Conservation (phyloP, 2,329 filamentous ascomycete species). For the Annulohypoxylon truncatum region DNA sequence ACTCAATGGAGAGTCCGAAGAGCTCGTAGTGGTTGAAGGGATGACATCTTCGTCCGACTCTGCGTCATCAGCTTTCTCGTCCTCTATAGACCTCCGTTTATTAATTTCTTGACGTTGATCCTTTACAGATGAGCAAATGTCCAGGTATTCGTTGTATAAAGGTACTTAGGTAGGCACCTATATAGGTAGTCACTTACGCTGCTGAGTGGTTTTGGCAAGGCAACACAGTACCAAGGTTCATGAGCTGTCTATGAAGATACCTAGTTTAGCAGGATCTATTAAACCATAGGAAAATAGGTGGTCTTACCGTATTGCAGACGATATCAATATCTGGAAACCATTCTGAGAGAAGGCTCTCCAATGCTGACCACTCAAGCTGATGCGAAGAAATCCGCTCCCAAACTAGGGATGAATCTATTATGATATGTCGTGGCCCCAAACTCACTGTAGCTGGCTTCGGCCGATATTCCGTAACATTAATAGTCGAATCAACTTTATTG, state of each 20-base stretch:
- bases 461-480: not conserved
- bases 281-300: not conserved
- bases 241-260: not conserved
- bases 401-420: not conserved
- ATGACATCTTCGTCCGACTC: not conserved
- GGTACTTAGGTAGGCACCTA: no score
- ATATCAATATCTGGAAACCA: conserved; percentile 1
- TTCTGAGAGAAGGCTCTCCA: not conserved
- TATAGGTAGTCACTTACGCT: not conserved
- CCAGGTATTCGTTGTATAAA: not conserved
- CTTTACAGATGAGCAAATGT: not conserved
- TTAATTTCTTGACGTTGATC: not conserved
- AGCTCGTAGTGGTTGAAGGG: no score
- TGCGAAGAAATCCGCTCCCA: conserved; percentile 4
- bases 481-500: not conserved
- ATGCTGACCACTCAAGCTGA: not conserved
- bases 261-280: not conserved
- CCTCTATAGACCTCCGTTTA: not conserved
- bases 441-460: not conserved
- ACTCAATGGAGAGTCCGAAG: no score
- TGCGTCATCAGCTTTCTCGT: not conserved
- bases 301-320: not conserved
- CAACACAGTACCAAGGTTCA: not conserved
- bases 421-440: not conserved
- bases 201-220: not conserved